Evolutionary conservation across 73 alveolate genomes (phyloP).

Genomic region (Paramecium tetraurelia): DNA sequence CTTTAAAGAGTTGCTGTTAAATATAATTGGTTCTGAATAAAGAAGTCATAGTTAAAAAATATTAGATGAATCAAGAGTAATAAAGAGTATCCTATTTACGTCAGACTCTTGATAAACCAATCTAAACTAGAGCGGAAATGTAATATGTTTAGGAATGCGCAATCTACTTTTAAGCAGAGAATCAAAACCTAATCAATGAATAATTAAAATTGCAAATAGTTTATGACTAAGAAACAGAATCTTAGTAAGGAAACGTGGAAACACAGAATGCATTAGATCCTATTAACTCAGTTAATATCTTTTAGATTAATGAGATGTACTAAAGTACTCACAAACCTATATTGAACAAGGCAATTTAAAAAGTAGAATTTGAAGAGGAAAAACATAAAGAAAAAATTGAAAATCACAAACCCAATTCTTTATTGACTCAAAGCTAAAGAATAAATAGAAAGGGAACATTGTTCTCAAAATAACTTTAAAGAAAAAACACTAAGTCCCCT

Average conservation of each 20-base stretch:
- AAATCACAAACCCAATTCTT: background rate
- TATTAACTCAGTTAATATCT: background rate
- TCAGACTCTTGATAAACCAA: background rate
- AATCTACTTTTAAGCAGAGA: background rate
- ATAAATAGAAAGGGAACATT: background rate
- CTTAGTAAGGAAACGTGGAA: background rate
- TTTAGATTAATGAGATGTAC: background rate
- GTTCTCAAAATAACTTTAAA: background rate
- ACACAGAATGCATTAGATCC: background rate
- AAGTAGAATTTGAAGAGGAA: background rate
- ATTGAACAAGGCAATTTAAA: background rate
- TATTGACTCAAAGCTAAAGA: background rate
- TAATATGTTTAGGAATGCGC: background rate
- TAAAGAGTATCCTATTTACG: background rate
- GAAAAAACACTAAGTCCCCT: background rate
- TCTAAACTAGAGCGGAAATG: background rate
- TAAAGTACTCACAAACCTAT: background rate
- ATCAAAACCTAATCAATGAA: background rate
- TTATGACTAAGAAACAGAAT: background rate
- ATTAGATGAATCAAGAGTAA: background rate
- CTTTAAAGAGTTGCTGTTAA: background rate
- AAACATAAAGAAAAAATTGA: background rate
- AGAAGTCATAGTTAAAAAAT: background rate
- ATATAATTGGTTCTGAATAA: background rate
- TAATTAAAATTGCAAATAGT: background rate